Evolutionary conservation across 2,329 filamentous ascomycete species (phyloP), one percentile per base, ranked within the genome.

Genomic region (Colletotrichum tanaceti): DNA sequence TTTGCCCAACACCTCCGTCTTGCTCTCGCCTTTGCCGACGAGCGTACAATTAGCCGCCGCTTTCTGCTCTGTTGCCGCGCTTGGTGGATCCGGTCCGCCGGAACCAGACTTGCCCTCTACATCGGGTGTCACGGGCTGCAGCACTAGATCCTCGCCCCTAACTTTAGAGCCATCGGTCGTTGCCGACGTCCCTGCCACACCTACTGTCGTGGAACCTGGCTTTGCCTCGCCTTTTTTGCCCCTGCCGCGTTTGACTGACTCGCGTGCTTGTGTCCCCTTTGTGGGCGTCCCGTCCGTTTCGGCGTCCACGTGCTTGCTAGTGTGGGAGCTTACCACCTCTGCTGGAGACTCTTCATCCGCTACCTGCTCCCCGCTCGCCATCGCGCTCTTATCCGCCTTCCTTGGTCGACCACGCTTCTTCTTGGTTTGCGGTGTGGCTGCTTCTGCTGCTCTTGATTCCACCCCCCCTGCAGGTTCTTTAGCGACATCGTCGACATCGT

Each of bases 361-460:
- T 54, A 54, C 49, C 39, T 61, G 65, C 52, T 58, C 67, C 58
- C 67, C 64, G 52, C 52, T 68, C 50, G 55, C 58, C 64, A 22
- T 35, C 11, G 47, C 53, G 14, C 54, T 62, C 49, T 74, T 74
- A 28, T 75, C 76, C 2, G 73, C 70, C 64, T 84, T 84, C 65
- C 77, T 80, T 18, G 82, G 82, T 22, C 83, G 77, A 4, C 83
- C 83, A 58, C 83, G 41, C 41, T 67, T 64, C 55, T 64, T 70
- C 43, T 63, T 71, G 65, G 32, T 58, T 47, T 47, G 55, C 24
- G 46, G 52, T 35, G 39, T 68, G 28, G 32, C 66, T 24, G 67
- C 63, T 41, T 14, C 35, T 5, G 18, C 9, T 71, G 67, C 63
- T 41, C 14, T 32, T 4, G 18, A 4, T 71, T 62, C 24, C 52